Evolutionary conservation across 306 rosid genomes (phyloP).

Genomic region (Vigna angularis): DNA sequence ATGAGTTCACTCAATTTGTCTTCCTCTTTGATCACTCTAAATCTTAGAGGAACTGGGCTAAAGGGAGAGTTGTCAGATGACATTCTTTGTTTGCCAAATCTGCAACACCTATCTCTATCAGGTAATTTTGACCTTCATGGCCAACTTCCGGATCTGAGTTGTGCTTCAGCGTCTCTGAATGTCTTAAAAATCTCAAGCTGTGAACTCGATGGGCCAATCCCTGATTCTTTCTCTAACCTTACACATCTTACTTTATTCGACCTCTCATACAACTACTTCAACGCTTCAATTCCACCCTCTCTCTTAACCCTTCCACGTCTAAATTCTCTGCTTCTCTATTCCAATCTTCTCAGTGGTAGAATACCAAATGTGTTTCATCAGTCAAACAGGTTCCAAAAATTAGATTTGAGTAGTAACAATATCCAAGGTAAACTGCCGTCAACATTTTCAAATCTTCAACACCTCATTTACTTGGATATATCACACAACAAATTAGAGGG

Average conservation of each 20-base stretch:
- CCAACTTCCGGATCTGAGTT: background rate
- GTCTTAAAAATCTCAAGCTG: background rate
- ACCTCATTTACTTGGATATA: conserved; percentile 12
- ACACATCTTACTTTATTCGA: background rate
- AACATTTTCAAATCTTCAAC: conserved; percentile 1
- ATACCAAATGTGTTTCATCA: no score
- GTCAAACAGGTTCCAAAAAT: no score
- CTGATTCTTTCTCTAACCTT: background rate
- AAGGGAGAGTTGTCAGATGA: background rate
- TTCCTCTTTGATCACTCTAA: conserved; percentile 33
- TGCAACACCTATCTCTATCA: background rate
- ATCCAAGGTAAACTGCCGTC: background rate
- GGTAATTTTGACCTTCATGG: background rate
- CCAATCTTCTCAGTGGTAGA: no score
- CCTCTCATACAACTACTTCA: no score
- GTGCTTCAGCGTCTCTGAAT: background rate
- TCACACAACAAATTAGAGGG: background rate
- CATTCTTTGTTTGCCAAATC: conserved; percentile 1
- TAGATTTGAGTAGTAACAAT: no score
- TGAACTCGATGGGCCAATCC: background rate
- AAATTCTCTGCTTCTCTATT: background rate
- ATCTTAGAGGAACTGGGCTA: fast-evolving
- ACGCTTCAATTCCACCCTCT: no score
- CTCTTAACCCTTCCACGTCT: no score
- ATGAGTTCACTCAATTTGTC: background rate